Evolutionary conservation across 495 filamentous ascomycete genomes (phyloP), one percentile per base, ranked within the genome.

Genomic region (Opeltia flavorubescens): DNA sequence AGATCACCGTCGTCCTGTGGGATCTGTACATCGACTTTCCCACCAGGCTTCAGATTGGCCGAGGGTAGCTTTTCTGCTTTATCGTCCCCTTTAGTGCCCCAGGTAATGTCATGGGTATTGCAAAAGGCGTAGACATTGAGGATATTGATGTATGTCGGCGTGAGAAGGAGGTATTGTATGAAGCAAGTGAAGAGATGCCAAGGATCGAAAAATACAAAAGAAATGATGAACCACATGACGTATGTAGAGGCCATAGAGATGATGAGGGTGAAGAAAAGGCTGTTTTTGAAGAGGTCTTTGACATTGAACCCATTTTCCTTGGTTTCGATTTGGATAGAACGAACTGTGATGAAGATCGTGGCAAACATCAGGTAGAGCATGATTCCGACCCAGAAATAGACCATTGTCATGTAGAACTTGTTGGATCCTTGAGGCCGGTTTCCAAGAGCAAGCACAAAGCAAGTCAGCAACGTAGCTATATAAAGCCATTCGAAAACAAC

Each of bases 131-230:
- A 95, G 52, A 95, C 87, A 68, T 95, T 94, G 54, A 95, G 78
- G 46, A 94, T 86, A 63, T 94, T 94, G 70, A 93, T 88, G 66
- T 94, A 95, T 11, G 86, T 93, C 0, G 89, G 89, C 0, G 89
- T 94, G 41, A 99, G 75, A 30, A 96, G 77, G 48, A 99, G 79
- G 62, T 99, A 99, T 76, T 99, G 93, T 40, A 95, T 67, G 64
- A 95, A 88, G 28, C 76, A 85, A 24, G 91, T 98, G 66, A 95
- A 75, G 85, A 99, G 94, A 64, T 99, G 93, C 89, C 89, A 99
- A 1, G 93, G 93, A 61, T 99, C 93, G 63, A 99, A 80, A 77
- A 96, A 96, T 54, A 96, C 72, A 51, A 99, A 75, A 11, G 88
- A 94, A 3, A 85, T 81, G 31, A 96, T 60, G 43, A 99, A 79